Evolutionary conservation across 257 asterid genomes (phyloP).

Genomic region (Asclepias syriaca): DNA sequence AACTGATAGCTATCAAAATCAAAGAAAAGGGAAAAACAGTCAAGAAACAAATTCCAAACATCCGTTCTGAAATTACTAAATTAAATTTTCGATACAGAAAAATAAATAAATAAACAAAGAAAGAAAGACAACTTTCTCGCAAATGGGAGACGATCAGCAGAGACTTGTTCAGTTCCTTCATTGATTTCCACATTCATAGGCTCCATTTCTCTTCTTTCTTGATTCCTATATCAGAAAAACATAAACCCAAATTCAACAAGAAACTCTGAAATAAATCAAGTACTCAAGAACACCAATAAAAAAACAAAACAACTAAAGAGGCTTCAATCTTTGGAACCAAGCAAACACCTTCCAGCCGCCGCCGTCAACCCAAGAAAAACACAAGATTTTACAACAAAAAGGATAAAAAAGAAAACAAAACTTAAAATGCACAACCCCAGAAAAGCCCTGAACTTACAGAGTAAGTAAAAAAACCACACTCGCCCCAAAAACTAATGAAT

Average conservation of each 20-base stretch:
- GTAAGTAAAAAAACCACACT: neutral
- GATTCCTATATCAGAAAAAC: constrained; percentile 17
- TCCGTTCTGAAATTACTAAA: neutral
- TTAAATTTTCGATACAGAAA: neutral
- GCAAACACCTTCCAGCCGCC: neutral
- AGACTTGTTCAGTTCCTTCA: constrained; percentile 30
- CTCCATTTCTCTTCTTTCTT: constrained; percentile 18
- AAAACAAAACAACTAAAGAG: neutral
- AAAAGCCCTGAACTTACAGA: neutral
- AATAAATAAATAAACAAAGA: neutral
- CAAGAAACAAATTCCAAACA: neutral
- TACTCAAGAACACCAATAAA: neutral
- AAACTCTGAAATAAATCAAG: neutral
- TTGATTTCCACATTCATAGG: constrained; percentile 8
- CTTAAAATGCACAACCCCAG: neutral
- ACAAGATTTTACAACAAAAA: no score
- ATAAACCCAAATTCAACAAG: neutral
- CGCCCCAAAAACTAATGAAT: no score
- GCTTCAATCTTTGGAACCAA: neutral
- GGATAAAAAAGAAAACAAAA: no score
- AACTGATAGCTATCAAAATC: constrained; percentile 56
- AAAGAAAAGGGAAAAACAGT: neutral
- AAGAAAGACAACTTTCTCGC: constrained; percentile 47
- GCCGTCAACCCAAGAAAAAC: neutral
- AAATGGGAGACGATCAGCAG: constrained; percentile 35